Evolutionary conservation across 768 basidiomycete genomes (phyloP).

Genomic region (Agaricus sinodeliciosus): DNA sequence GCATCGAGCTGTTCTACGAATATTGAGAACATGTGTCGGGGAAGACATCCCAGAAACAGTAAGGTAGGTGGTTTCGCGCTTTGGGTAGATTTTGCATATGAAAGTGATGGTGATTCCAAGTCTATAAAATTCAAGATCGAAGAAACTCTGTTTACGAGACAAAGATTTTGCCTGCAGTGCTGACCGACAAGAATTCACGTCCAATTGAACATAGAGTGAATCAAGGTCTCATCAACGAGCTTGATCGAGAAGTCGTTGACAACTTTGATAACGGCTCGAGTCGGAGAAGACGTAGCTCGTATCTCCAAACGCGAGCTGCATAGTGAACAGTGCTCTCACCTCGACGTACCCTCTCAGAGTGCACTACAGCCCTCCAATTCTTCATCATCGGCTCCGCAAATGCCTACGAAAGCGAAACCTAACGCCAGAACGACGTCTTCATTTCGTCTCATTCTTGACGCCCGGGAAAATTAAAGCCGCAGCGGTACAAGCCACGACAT

Average conservation of each 20-base stretch:
- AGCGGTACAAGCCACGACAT: slow-evolving; percentile 20
- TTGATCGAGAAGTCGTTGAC: slow-evolving; percentile 70
- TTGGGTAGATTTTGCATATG: slow-evolving; percentile 46
- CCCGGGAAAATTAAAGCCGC: slow-evolving; percentile 59
- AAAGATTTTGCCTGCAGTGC: slow-evolving; percentile 54
- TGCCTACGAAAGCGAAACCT: slow-evolving; percentile 27
- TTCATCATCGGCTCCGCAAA: slow-evolving; percentile 23
- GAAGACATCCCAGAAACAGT: slow-evolving; percentile 82
- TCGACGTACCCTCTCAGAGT: slow-evolving; percentile 52
- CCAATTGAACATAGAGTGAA: slow-evolving; percentile 81
- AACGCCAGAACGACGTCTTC: slow-evolving; percentile 52
- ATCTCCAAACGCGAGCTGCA: no score
- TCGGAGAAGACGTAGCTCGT: slow-evolving; percentile 55
- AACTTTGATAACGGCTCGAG: slow-evolving; percentile 76
- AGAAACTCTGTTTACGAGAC: slow-evolving; percentile 54
- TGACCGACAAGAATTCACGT: slow-evolving; percentile 63
- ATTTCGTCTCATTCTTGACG: slow-evolving; percentile 69
- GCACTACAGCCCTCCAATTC: slow-evolving; percentile 18
- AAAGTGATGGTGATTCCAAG: slow-evolving; percentile 67
- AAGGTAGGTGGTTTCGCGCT: slow-evolving; percentile 67
- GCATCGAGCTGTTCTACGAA: slow-evolving; percentile 78
- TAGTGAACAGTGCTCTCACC: slow-evolving; percentile 60
- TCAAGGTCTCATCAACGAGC: slow-evolving; percentile 70
- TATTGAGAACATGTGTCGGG: slow-evolving; percentile 85
- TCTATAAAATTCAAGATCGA: slow-evolving; percentile 76